Conservation (phyloP, 2,329 filamentous ascomycete species). For the Colletotrichum musicola region DNA sequence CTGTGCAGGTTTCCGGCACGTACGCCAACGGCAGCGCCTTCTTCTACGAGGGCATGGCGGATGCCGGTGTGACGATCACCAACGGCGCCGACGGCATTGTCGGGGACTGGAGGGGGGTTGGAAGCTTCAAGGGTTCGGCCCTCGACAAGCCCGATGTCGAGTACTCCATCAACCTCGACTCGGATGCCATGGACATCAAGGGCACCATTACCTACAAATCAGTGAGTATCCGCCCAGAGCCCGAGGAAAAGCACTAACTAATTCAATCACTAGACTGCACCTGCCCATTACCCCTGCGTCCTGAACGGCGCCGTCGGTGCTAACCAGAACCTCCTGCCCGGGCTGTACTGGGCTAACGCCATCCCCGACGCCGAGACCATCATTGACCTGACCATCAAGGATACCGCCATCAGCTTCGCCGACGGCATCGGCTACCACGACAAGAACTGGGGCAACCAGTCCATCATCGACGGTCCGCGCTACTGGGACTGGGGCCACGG, state of each 20-base stretch:
- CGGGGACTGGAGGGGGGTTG: slow-evolving; percentile 9
- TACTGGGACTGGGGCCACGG: slow-evolving; percentile 61
- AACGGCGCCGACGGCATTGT: not conserved
- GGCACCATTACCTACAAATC: slow-evolving; percentile 2
- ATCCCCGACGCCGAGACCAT: too few species aligned
- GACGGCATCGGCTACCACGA: slow-evolving; percentile 58
- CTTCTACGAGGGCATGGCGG: not conserved
- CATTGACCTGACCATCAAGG: too few species aligned
- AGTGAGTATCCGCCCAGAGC: rapidly evolving
- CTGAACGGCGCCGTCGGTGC: not conserved
- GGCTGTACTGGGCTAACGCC: too few species aligned
- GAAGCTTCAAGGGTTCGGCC: not conserved
- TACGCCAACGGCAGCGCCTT: not conserved
- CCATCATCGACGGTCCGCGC: slow-evolving; percentile 19
- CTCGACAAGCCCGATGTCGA: slow-evolving; percentile 8
- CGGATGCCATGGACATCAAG: not conserved
- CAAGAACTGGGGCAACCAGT: slow-evolving; percentile 59
- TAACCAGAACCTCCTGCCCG: not conserved
- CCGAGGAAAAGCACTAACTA: not conserved
- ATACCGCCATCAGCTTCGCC: not conserved
- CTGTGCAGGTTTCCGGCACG: not conserved
- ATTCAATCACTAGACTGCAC: not conserved
- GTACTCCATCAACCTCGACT: slow-evolving; percentile 6
- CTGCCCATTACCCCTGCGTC: slow-evolving; percentile 12
- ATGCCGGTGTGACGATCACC: not conserved